These are phyloP conservation scores for Xenosphaeropsis pyriputrescens DNA, from an alignment of 2,329 filamentous ascomycete genomes.

Conservation along the genomic window DNA sequence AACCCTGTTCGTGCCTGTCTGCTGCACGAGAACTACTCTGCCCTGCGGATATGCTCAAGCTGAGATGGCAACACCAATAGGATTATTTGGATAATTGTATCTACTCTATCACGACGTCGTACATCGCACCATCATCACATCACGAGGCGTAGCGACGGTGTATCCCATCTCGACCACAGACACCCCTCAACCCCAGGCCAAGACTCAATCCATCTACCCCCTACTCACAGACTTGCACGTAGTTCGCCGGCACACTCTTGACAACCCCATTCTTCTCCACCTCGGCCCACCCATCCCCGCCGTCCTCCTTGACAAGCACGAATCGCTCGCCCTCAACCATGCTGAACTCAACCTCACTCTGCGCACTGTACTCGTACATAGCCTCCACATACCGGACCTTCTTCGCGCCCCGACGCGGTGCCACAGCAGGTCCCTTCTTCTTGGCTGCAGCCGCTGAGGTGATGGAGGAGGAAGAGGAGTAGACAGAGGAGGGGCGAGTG, in stretches of 20 bases:
- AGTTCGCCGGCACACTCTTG: conserved; percentile 87
- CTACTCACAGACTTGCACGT: conserved; percentile 45
- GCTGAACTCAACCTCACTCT: conserved; percentile 73
- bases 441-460: conserved; percentile 31
- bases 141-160: too few relatives aligned
- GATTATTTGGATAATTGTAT: too few relatives aligned
- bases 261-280: conserved; percentile 82
- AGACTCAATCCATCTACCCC: too few relatives aligned
- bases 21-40: too few relatives aligned
- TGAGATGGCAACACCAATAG: too few relatives aligned
- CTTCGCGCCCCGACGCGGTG: conserved; percentile 80
- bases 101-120: too few relatives aligned
- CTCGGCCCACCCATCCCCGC: conserved; percentile 91
- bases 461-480: conserved; percentile 65
- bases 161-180: too few relatives aligned
- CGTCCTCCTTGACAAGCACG: conserved; percentile 75
- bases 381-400: conserved; percentile 90
- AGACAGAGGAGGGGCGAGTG: conserved; percentile 54
- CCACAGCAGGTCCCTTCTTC: conserved; percentile 46
- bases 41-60: too few relatives aligned
- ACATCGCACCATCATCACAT: too few relatives aligned
- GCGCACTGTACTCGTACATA: conserved; percentile 79
- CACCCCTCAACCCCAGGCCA: too few relatives aligned
- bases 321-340: conserved; percentile 89
- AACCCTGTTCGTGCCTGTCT: too few relatives aligned